A percentile compares a stretch with the other conserved stretches of the same genome.
Evolutionary conservation across 805 yeast genomes (phyloP).

Genomic region (Barnettozyma wickerhamii): DNA sequence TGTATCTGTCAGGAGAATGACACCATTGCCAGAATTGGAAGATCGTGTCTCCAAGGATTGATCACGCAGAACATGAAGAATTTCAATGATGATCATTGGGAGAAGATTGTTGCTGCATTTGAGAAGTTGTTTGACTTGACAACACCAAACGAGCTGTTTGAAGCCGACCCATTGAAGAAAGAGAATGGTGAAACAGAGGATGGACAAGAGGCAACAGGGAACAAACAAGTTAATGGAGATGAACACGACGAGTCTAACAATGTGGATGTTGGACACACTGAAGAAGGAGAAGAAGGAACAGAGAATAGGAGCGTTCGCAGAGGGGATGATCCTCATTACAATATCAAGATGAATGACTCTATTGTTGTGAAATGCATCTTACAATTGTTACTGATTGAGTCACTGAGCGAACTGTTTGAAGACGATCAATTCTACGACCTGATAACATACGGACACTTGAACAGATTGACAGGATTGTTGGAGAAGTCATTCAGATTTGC

Average conservation of each 20-base stretch:
- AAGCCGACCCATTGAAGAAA: conserved; percentile 36
- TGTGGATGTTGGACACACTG: conserved; percentile 24
- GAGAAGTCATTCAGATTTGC: conserved; percentile 77
- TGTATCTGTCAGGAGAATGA: conserved; percentile 97
- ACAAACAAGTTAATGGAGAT: conserved; percentile 3
- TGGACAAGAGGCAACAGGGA: neutral
- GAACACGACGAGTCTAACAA: conserved; percentile 10
- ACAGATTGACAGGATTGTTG: conserved; percentile 55
- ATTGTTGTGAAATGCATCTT: conserved; percentile 91
- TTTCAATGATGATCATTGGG: conserved; percentile 73
- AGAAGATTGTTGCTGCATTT: conserved; percentile 58
- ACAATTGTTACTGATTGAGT: conserved; percentile 84
- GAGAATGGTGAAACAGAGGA: conserved; percentile 11
- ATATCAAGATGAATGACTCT: conserved; percentile 56
- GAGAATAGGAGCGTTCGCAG: conserved; percentile 20
- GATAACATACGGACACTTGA: conserved; percentile 63
- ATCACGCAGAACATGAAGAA: conserved; percentile 68
- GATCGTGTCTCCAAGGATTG: conserved; percentile 79
- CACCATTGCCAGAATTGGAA: conserved; percentile 91
- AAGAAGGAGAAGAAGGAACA: conserved; percentile 2
- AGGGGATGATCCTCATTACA: neutral
- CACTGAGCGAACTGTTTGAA: conserved; percentile 75
- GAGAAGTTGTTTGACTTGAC: conserved; percentile 71
- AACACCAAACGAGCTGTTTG: conserved; percentile 81
- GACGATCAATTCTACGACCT: conserved; percentile 60